Evolutionary conservation across 108 stramenopile species (phyloP), one percentile per base, ranked within the genome.

Genomic region (Fistulifera solaris): DNA sequence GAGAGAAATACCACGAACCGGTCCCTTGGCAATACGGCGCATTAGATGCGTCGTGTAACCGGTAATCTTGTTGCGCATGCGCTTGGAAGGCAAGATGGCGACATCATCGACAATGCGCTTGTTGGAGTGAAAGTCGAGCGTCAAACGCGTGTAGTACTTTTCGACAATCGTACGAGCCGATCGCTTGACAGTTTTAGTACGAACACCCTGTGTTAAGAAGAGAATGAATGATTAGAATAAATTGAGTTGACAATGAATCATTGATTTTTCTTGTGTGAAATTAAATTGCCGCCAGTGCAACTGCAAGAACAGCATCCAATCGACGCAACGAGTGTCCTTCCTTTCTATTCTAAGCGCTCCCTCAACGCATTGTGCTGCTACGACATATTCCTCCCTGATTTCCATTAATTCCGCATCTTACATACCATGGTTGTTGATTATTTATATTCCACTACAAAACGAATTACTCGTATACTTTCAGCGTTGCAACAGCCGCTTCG

Each of bases 131-230:
- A 99, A 99, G 76, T 99, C 99, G 28, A 97, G 63, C 22, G 97
- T 97, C 51, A 99, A 82, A 19, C 95, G 90, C 56, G 96, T 83
- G 89, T 99, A 99, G 82, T 98, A 98, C 74, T 98, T 98, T 90
- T 99, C 99, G 62, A 99, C 98, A 61, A 99, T 97, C 52, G 94
- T 83, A 47, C 98, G 93, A 61, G 99, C 96, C 62, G 94, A 95
- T 80, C 94, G 95, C 86, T 99, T 99, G 44, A 99, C 98, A 54
- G 99, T 99, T 86, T 99, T 99, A 40, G 99, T 99, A 57, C 99
- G 95, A 59, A 99, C 99, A 78, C 98, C 98, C 98, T 90, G 76
- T 54, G 19, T 5, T 3, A 45, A 45, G 6, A 45, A 45, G 11
- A 45, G 44, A 11, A 45, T 35, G 31, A 35, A 8, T 35, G 31